These are phyloP conservation scores for Lepidium sativum DNA, from an alignment of 345 rosid genomes.

Conservation along the genomic window DNA sequence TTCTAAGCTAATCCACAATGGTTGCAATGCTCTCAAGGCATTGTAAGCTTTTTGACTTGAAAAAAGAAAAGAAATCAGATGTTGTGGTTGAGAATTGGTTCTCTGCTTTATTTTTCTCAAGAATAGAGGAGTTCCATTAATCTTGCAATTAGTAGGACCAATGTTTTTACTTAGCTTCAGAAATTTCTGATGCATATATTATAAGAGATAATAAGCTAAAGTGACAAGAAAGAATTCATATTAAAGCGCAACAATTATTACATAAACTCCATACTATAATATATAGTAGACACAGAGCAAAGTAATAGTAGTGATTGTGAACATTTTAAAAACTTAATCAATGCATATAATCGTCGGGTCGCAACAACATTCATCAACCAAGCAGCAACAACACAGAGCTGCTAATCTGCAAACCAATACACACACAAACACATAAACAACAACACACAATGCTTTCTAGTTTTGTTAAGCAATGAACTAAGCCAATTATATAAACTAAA, in stretches of 20 bases:
- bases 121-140: background rate
- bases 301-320: background rate
- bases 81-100: too few species aligned
- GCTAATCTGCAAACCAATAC: slow-evolving; percentile 42
- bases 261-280: background rate
- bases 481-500: background rate
- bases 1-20: too few species aligned
- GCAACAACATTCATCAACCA: slow-evolving; percentile 66
- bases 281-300: background rate
- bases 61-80: too few species aligned
- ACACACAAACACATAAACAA: background rate
- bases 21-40: too few species aligned
- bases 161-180: background rate
- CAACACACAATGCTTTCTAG: too few species aligned
- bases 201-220: background rate
- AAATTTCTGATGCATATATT: background rate
- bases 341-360: slow-evolving; percentile 42
- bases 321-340: slow-evolving; percentile 11
- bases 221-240: background rate
- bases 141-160: background rate
- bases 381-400: slow-evolving; percentile 68
- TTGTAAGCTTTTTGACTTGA: too few species aligned
- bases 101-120: background rate
- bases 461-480: background rate
- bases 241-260: background rate